phyloP scores from a whole-genome alignment of 768 basidiomycete species.

The Xerocomellus intermedius region DNA sequence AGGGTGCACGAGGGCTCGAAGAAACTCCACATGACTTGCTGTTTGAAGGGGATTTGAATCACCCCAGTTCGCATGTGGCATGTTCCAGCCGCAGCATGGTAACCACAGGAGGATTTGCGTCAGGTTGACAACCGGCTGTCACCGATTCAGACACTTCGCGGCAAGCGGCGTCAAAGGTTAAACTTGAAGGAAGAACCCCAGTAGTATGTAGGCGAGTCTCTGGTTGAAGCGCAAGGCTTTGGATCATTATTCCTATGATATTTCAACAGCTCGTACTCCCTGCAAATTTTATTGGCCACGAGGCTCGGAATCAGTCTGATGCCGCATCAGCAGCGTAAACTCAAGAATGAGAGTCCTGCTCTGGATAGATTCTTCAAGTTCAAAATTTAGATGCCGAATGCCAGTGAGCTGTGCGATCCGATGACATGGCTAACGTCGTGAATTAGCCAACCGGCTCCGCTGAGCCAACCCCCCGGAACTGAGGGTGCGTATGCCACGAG shows the following conservation, averaged over 20 bases:
- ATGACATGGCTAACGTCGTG: conserved; percentile 20
- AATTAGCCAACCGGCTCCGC: background rate
- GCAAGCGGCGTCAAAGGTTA: conserved; percentile 6
- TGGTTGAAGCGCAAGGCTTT: background rate
- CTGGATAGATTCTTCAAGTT: background rate
- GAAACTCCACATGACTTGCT: background rate
- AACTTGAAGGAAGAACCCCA: background rate
- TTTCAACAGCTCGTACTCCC: background rate
- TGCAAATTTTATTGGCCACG: background rate
- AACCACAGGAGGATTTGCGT: no score
- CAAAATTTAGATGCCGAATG: background rate
- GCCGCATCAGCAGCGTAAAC: background rate
- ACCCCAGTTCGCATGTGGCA: background rate
- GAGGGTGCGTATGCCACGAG: background rate
- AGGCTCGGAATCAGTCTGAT: background rate
- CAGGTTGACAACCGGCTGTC: conserved; percentile 6
- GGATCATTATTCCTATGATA: background rate
- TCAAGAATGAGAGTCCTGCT: background rate
- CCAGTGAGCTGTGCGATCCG: background rate
- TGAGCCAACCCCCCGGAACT: background rate
- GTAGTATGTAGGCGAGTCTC: no score
- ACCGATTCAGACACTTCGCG: background rate
- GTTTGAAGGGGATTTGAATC: background rate
- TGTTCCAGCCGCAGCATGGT: no score
- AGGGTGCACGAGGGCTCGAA: background rate